These are phyloP conservation scores for Colletotrichum sp. DNA, from an alignment of 2,329 filamentous ascomycete genomes.

Conservation along the genomic window DNA sequence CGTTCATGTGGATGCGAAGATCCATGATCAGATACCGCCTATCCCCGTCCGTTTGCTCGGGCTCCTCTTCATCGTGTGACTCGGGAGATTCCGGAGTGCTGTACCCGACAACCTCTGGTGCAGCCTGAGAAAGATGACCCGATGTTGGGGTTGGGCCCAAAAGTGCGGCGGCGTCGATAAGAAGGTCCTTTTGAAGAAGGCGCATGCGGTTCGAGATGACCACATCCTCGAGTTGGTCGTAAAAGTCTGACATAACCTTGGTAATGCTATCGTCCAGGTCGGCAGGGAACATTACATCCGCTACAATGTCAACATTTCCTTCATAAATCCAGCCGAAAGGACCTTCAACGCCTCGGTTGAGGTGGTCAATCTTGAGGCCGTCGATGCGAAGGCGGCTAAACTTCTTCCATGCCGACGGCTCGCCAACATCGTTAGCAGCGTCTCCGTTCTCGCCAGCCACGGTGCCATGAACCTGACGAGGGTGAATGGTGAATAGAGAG, in stretches of 20 bases:
- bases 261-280: constrained; percentile 88
- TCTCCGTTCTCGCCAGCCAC: constrained; percentile 66
- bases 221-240: constrained; percentile 92
- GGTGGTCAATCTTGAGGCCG: constrained; percentile 90
- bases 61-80: not conserved
- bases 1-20: constrained; percentile 91
- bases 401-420: constrained; percentile 87
- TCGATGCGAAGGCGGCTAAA: constrained; percentile 93
- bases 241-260: constrained; percentile 96
- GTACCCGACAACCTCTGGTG: not conserved
- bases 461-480: constrained; percentile 84
- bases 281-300: constrained; percentile 91
- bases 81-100: not conserved
- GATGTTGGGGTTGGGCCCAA: constrained; percentile 31
- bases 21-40: constrained; percentile 91
- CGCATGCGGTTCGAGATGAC: constrained; percentile 79
- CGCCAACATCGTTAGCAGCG: constrained; percentile 63
- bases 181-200: constrained; percentile 56
- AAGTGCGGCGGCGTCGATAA: constrained; percentile 24
- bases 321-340: constrained; percentile 98
- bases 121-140: constrained; percentile 36
- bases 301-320: constrained; percentile 94
- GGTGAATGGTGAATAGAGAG: constrained; percentile 96
- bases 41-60: constrained; percentile 50
- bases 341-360: constrained; percentile 91